These are phyloP conservation scores for Larix sibirica DNA, from an alignment of 83 land plant species.

Conservation along the genomic window DNA sequence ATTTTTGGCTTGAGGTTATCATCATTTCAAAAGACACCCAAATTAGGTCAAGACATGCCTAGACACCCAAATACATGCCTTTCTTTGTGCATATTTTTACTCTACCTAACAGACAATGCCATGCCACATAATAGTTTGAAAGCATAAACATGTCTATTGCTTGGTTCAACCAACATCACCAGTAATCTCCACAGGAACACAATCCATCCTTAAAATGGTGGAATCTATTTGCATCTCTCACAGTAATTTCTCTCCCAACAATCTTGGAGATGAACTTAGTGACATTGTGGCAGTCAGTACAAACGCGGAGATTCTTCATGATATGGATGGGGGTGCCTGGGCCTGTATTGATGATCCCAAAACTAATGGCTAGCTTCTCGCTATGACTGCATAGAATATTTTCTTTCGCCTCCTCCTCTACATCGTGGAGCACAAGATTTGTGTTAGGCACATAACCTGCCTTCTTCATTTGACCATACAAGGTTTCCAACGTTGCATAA, in stretches of 20 bases:
- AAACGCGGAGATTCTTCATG: slow-evolving; percentile 54
- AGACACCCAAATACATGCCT: too few relatives aligned
- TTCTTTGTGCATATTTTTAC: too few relatives aligned
- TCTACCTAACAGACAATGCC: too few relatives aligned
- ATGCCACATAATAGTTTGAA: too few relatives aligned
- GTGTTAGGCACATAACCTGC: slow-evolving; percentile 26
- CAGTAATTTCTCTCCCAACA: slow-evolving; percentile 38
- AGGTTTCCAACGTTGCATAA: slow-evolving; percentile 31
- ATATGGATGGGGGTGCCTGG: slow-evolving; percentile 31
- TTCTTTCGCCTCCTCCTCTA: slow-evolving; percentile 12
- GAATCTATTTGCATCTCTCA: slow-evolving; percentile 46
- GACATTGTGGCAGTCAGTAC: slow-evolving; percentile 52
- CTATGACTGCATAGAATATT: slow-evolving; percentile 29
- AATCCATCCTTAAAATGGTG: slow-evolving; percentile 53
- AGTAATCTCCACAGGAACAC: slow-evolving; percentile 56
- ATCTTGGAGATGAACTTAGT: slow-evolving; percentile 43
- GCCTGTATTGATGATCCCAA: slow-evolving; percentile 31
- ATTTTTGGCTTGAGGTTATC: too few relatives aligned
- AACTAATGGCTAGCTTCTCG: slow-evolving; percentile 57
- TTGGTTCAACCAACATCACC: slow-evolving; percentile 19
- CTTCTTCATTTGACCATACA: slow-evolving; percentile 10
- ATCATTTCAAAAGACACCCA: too few relatives aligned
- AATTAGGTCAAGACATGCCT: too few relatives aligned
- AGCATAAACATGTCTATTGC: too few relatives aligned
- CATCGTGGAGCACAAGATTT: background rate